Evolutionary conservation across 164 flowering plant species (phyloP).

Genomic region (Litsea cubeba): DNA sequence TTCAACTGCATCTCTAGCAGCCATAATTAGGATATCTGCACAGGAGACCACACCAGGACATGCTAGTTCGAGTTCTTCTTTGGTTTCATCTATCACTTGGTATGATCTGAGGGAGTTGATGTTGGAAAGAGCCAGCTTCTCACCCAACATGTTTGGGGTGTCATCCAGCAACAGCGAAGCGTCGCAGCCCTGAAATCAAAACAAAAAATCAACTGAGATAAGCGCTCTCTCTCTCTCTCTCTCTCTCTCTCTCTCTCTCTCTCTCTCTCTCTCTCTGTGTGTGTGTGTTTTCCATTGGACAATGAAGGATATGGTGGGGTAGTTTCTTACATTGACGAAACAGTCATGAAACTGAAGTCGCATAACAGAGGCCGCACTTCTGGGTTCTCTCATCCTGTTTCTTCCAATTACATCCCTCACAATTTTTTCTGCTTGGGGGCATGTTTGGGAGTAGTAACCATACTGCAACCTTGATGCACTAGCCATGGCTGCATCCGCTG

Average conservation of each 20-base stretch:
- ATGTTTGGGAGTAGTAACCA: conserved; percentile 56
- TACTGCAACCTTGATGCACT: conserved; percentile 14
- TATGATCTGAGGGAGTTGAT: conserved; percentile 79
- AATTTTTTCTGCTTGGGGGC: conserved; percentile 62
- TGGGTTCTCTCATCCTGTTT: conserved; percentile 54
- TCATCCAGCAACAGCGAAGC: conserved; percentile 88
- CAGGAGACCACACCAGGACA: conserved; percentile 86
- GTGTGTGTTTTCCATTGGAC: too few relatives aligned
- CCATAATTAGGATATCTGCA: conserved; percentile 94
- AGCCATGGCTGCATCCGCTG: background rate
- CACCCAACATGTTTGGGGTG: conserved; percentile 80
- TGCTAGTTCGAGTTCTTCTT: conserved; percentile 52
- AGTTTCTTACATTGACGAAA: conserved; percentile 64
- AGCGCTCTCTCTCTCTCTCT: too few relatives aligned
- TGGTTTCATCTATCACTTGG: conserved; percentile 73
- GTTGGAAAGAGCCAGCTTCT: conserved; percentile 69
- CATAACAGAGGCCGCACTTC: conserved; percentile 88
- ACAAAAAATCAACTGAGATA: background rate
- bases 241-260: too few relatives aligned
- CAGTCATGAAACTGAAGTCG: conserved; percentile 96
- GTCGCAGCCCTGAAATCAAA: conserved; percentile 69
- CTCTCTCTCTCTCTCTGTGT: too few relatives aligned
- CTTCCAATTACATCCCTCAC: conserved; percentile 48
- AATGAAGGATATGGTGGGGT: too few relatives aligned
- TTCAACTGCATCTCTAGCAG: conserved; percentile 86